Evolutionary conservation across 164 flowering plant species (phyloP).

Genomic region (Amborella trichopoda): DNA sequence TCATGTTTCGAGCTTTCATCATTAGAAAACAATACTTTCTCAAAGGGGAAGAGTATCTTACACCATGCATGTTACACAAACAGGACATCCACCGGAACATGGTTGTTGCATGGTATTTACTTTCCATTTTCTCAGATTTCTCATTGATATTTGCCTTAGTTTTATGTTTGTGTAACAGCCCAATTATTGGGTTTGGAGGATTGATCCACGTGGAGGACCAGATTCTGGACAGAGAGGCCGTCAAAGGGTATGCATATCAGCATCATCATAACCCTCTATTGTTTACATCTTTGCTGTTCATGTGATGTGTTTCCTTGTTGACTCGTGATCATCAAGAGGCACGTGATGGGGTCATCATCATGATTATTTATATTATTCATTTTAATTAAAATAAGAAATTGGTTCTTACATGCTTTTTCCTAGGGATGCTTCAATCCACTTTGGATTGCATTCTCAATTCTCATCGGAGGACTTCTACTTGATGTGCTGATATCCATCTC

Average conservation of each 20-base stretch:
- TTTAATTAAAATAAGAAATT: no score
- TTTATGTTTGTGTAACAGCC: constrained; percentile 24
- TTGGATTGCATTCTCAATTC: constrained; percentile 73
- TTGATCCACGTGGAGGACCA: constrained; percentile 34
- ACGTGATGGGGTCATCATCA: not conserved
- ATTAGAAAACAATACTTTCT: no score
- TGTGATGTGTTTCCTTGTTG: no score
- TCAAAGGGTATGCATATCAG: constrained; percentile 59
- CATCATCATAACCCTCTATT: no score
- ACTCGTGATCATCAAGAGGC: not conserved
- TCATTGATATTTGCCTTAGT: not conserved
- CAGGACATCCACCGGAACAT: no score
- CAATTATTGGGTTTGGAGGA: constrained; percentile 69
- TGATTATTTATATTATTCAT: not conserved
- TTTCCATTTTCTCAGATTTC: no score
- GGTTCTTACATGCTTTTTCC: not conserved
- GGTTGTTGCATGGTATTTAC: no score
- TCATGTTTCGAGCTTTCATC: no score
- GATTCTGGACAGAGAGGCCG: constrained; percentile 19
- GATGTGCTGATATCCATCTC: constrained; percentile 72
- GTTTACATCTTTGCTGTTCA: no score
- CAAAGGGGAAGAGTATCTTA: no score
- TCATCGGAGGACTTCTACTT: constrained; percentile 60
- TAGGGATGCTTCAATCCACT: constrained; percentile 69
- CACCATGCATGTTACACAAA: no score